Base-by-base conservation (phyloP, 192 early-diverging fungal genomes). In the Coemansia sp. region DNA sequence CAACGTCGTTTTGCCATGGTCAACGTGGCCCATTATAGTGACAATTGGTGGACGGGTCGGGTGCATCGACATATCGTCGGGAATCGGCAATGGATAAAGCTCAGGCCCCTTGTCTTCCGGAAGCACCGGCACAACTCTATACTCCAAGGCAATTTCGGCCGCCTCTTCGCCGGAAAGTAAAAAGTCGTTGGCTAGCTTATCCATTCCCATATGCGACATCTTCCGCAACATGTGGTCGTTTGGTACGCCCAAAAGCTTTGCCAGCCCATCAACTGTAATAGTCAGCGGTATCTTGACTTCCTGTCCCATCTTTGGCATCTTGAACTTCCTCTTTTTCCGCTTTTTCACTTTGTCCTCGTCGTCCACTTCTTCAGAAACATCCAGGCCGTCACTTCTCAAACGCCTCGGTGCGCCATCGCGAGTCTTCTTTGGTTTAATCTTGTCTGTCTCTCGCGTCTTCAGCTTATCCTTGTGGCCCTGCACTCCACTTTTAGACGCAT, bases 21-120 rank as follows among this genome's bases (percentile, higher is more conserved):
- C 93, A 14, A 98, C 93, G 58, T 98, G 96, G 6, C 96, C 96
- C 93, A 98, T 92, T 60, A 98, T 94, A 1, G 96, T 95, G 12
- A 98, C 92, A 14, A 98, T 85, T 10, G 96, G 96, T 3, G 96
- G 90, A 16, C 94, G 83, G 12, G 69, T 44, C 11, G 88, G 88
- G 56, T 86, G 87, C 11, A 63, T 58, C 3, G 87, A 83, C 86
- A 88, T 88, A 45, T 92, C 91, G 23, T 81, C 82, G 0, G 90
- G 88, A 42, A 72, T 56, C 3, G 85, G 82, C 38, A 87, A 68
- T 6, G 79, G 69, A 21, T 63, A 44, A 23, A 76, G 57, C 43
- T 76, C 72, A 5, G 62, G 54, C 1, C 65, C 71, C 6, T 47
- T 64, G 49, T 72, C 55, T 7, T 76, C 70, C 17, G 85, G 79